These are phyloP conservation scores for Phytophthora hibernalis DNA, from an alignment of 352 stramenopile genomes.

Conservation along the genomic window DNA sequence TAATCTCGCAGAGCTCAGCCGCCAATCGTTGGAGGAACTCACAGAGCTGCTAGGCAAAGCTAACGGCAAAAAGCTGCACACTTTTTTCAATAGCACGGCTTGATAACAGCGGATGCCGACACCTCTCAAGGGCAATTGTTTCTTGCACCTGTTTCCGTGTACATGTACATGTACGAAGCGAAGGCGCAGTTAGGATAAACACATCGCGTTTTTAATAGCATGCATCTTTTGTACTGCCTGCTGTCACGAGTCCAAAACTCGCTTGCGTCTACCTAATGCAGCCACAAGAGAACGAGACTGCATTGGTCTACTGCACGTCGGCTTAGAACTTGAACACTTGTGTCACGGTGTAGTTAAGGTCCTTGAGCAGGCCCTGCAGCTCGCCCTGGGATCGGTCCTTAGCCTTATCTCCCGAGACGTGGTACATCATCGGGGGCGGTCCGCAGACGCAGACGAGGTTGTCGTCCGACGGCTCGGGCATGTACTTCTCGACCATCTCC, in stretches of 20 bases:
- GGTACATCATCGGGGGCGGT: conserved; percentile 91
- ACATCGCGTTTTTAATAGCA: not conserved
- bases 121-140: too few relatives aligned
- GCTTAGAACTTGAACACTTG: conserved; percentile 89
- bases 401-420: conserved; percentile 88
- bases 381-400: conserved; percentile 88
- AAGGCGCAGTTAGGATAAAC: not conserved
- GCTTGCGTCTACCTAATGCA: conserved; percentile 7
- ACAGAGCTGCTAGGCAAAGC: conserved; percentile 73
- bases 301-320: conserved; percentile 1
- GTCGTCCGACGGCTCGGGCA: conserved; percentile 81
- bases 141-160: too few relatives aligned
- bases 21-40: conserved; percentile 68
- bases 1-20: conserved; percentile 81
- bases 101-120: conserved; percentile 37
- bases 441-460: conserved; percentile 90
- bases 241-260: conserved; percentile 32
- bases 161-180: too few relatives aligned
- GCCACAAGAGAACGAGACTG: conserved; percentile 15
- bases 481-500: conserved; percentile 86
- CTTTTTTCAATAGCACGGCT: conserved; percentile 79
- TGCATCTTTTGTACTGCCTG: conserved; percentile 18
- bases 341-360: conserved; percentile 77
- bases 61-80: conserved; percentile 79
- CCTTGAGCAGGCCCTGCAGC: conserved; percentile 86